phyloP scores from a whole-genome alignment of 2,329 filamentous ascomycete species.

The Clonostachys sp. region DNA sequence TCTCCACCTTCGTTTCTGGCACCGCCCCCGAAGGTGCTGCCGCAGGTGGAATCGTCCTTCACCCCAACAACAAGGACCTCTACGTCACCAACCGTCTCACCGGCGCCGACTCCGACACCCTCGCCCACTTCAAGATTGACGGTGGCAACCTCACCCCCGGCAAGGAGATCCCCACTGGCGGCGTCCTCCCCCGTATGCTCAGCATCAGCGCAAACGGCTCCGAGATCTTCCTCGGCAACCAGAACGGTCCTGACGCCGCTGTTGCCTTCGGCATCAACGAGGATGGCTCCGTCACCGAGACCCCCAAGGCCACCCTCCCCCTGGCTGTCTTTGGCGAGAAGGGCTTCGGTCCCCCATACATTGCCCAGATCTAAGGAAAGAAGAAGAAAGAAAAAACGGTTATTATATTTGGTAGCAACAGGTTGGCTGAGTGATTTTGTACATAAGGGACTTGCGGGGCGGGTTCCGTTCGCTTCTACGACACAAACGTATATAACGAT shows the following conservation, averaged over 20 bases:
- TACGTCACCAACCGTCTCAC: slow-evolving; percentile 48
- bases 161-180: slow-evolving; percentile 24
- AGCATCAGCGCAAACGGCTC: slow-evolving; percentile 25
- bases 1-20: slow-evolving; percentile 32
- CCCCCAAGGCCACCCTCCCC: slow-evolving; percentile 16
- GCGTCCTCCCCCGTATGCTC: slow-evolving; percentile 40
- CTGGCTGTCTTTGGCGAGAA: slow-evolving; percentile 18
- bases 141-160: slow-evolving; percentile 20
- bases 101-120: slow-evolving; percentile 37
- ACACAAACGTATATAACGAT: neutral
- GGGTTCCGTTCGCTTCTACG: neutral
- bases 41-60: slow-evolving; percentile 38
- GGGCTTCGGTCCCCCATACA: slow-evolving; percentile 3
- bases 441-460: neutral
- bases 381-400: too few relatives aligned
- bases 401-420: too few relatives aligned
- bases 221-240: slow-evolving; percentile 42
- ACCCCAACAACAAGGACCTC: slow-evolving; percentile 33
- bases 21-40: slow-evolving; percentile 31
- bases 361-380: slow-evolving; percentile 5
- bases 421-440: too few relatives aligned
- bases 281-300: slow-evolving; percentile 19
- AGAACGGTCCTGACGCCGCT: slow-evolving; percentile 31
- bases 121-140: slow-evolving; percentile 37
- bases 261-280: slow-evolving; percentile 26